phyloP scores from a whole-genome alignment of 1,284 basidiomycete genomes.

The Paramarasmius palmivorus region DNA sequence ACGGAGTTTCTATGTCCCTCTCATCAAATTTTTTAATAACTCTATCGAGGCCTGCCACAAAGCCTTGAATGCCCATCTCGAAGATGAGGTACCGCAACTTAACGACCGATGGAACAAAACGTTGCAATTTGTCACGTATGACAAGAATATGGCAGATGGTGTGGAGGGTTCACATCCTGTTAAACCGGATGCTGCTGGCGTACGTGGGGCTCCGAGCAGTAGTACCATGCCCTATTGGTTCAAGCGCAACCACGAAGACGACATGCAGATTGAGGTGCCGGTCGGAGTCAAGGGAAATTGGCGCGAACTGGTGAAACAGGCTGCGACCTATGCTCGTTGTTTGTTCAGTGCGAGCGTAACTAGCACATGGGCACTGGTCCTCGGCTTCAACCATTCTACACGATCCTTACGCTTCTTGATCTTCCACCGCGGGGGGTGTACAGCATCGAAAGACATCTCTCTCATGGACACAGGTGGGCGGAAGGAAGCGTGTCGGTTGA shows the following conservation, averaged over 20 bases:
- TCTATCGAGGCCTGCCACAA: background rate
- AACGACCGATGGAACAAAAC: background rate
- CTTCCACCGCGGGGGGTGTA: slow-evolving; percentile 12
- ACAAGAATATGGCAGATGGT: slow-evolving; percentile 2
- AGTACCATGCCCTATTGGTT: background rate
- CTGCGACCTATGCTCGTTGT: slow-evolving; percentile 8
- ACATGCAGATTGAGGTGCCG: slow-evolving; percentile 1
- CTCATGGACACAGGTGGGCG: background rate
- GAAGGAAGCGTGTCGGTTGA: slow-evolving; percentile 2
- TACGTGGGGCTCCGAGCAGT: too few relatives aligned
- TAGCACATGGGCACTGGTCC: slow-evolving; percentile 6
- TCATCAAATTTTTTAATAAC: background rate
- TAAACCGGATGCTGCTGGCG: background rate
- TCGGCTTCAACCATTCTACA: slow-evolving; percentile 8
- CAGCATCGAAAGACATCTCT: slow-evolving; percentile 9
- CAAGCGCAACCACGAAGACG: background rate
- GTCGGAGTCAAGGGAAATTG: slow-evolving; percentile 12
- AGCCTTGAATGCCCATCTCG: background rate
- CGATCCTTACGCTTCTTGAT: slow-evolving; percentile 10
- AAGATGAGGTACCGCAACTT: too few relatives aligned
- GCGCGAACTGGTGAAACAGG: slow-evolving; percentile 9
- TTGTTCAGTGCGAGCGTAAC: slow-evolving; percentile 8
- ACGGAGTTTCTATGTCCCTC: background rate
- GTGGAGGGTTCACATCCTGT: background rate
- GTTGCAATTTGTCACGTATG: slow-evolving; percentile 1